Evolutionary conservation across 1,139 yeast species (phyloP).

Genomic region (Wickerhamomyces sp.): DNA sequence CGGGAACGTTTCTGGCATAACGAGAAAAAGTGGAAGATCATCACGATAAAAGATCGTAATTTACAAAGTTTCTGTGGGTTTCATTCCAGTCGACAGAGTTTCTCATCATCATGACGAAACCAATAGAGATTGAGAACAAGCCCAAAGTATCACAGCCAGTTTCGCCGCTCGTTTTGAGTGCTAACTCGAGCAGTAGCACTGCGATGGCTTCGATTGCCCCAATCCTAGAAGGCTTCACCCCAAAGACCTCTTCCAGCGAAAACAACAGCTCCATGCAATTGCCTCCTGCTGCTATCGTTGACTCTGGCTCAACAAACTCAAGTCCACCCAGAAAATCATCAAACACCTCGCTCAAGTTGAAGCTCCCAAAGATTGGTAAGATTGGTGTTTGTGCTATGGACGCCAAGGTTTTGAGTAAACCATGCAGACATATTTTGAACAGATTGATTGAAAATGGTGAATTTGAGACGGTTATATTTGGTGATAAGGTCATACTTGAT

Average conservation of each 20-base stretch:
- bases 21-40: too few relatives aligned
- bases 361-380: slow-evolving; percentile 76
- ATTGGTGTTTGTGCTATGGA: slow-evolving; percentile 99
- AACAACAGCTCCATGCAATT: slow-evolving; percentile 31
- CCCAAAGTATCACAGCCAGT: slow-evolving; percentile 14
- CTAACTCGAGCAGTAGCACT: slow-evolving; percentile 28
- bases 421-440: slow-evolving; percentile 87
- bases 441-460: slow-evolving; percentile 89
- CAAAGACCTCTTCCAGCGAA: slow-evolving; percentile 65
- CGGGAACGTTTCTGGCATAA: too few relatives aligned
- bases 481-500: slow-evolving; percentile 94
- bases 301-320: slow-evolving; percentile 8
- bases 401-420: slow-evolving; percentile 90
- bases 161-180: slow-evolving; percentile 28
- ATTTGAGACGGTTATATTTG: slow-evolving; percentile 94
- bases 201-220: slow-evolving; percentile 82
- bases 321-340: slow-evolving; percentile 28
- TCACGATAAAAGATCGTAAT: not conserved
- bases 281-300: slow-evolving; percentile 29
- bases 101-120: not conserved
- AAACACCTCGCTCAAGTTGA: slow-evolving; percentile 29
- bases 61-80: not conserved
- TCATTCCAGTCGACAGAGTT: not conserved
- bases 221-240: slow-evolving; percentile 63
- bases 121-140: slow-evolving; percentile 1